Evolutionary conservation across 2,329 filamentous ascomycete genomes (phyloP).

Genomic region (Colletotrichum brevisporum): DNA sequence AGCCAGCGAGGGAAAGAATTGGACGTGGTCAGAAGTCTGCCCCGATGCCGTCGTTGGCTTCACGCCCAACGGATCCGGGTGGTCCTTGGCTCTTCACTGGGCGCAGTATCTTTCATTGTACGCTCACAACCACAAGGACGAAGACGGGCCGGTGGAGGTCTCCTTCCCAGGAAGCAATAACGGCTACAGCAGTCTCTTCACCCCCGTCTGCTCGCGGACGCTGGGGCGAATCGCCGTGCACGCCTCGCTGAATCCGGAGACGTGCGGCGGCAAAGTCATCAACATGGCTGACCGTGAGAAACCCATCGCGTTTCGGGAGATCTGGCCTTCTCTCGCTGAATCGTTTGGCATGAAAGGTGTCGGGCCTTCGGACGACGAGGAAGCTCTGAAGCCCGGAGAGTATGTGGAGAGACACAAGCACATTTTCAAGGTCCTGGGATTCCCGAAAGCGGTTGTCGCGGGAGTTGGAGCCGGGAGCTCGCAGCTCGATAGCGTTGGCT

Average conservation of each 20-base stretch:
- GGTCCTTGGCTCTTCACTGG: slow-evolving; percentile 55
- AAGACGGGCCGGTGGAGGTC: slow-evolving; percentile 13
- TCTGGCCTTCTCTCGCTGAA: slow-evolving; percentile 49
- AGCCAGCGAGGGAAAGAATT: slow-evolving; percentile 47
- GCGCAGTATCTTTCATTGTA: slow-evolving; percentile 56
- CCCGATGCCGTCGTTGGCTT: slow-evolving; percentile 56
- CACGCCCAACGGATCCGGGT: slow-evolving; percentile 54
- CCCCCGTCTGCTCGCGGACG: slow-evolving; percentile 49
- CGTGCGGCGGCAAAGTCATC: slow-evolving; percentile 49
- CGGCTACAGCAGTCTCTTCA: slow-evolving; percentile 47
- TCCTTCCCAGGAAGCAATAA: slow-evolving; percentile 49
- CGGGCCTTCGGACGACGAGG: slow-evolving; percentile 36
- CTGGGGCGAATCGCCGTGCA: slow-evolving; percentile 50
- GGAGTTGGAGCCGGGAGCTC: slow-evolving; percentile 54
- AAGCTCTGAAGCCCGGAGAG: slow-evolving; percentile 45
- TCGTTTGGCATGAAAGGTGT: slow-evolving; percentile 51
- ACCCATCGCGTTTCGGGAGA: slow-evolving; percentile 47
- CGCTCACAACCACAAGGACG: slow-evolving; percentile 46
- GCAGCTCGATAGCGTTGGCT: slow-evolving; percentile 60
- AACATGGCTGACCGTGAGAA: slow-evolving; percentile 49
- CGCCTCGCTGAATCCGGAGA: slow-evolving; percentile 46
- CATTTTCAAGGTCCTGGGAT: slow-evolving; percentile 47
- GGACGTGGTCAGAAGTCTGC: slow-evolving; percentile 56
- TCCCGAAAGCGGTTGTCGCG: slow-evolving; percentile 44
- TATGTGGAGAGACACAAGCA: slow-evolving; percentile 49